These are phyloP conservation scores for Chamaenerion angustifolium DNA, from an alignment of 345 rosid genomes.

Conservation along the genomic window DNA sequence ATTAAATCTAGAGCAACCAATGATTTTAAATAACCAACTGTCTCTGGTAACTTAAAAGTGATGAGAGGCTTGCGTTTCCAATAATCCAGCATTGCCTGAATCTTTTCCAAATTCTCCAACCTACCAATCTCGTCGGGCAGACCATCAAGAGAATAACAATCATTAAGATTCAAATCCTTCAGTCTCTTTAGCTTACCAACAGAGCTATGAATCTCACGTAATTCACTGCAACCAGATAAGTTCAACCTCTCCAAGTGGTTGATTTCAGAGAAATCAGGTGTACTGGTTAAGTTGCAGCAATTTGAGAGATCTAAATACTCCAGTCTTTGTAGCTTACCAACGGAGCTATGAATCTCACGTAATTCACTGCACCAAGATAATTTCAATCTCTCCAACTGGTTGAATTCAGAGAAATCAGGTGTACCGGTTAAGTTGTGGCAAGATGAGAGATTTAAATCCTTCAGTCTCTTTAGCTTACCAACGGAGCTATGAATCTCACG, in stretches of 20 bases:
- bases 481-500: slow-evolving; percentile 3
- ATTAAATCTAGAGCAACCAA: background rate
- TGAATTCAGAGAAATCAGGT: background rate
- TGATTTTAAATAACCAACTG: background rate
- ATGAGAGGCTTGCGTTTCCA: background rate
- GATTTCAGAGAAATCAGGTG: too few relatives aligned
- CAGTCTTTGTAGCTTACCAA: background rate
- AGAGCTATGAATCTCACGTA: slow-evolving; percentile 1
- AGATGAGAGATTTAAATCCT: background rate
- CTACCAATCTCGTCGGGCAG: background rate
- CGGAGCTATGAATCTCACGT: slow-evolving; percentile 1
- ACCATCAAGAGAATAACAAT: slow-evolving; percentile 1
- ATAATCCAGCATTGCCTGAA: background rate
- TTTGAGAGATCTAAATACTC: too few relatives aligned
- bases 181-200: background rate
- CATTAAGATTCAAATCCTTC: background rate
- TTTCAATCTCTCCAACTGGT: slow-evolving; percentile 3
- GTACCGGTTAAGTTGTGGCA: slow-evolving; percentile 2
- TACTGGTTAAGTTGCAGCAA: too few relatives aligned
- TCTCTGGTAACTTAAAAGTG: background rate
- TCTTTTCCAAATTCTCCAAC: background rate
- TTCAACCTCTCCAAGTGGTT: too few relatives aligned
- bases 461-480: background rate
- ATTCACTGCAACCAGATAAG: slow-evolving; percentile 1
- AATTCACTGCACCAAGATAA: background rate